Evolutionary conservation across 2,329 filamentous ascomycete genomes (phyloP).

Genomic region (Camillea tinctor): DNA sequence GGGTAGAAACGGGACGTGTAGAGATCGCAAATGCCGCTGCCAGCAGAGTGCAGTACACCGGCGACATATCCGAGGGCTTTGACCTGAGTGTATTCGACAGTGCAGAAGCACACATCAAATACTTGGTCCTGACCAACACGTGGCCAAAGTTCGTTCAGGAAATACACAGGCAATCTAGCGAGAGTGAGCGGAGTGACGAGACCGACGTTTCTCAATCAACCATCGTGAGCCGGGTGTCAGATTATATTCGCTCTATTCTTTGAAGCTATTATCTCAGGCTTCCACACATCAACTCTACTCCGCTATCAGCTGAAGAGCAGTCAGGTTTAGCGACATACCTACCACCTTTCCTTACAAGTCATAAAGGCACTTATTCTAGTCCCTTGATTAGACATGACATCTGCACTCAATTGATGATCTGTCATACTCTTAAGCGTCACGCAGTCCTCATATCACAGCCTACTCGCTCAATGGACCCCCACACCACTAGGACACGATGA

Average conservation of each 20-base stretch:
- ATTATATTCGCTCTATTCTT: slow-evolving; percentile 9
- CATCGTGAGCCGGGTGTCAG: slow-evolving; percentile 18
- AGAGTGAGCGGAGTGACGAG: slow-evolving; percentile 19
- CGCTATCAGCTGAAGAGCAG: too few relatives aligned
- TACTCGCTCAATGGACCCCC: too few relatives aligned
- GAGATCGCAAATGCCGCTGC: slow-evolving; percentile 14
- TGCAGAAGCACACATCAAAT: slow-evolving; percentile 61
- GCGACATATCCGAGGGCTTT: slow-evolving; percentile 49
- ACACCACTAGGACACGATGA: not conserved
- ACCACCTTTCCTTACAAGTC: not conserved
- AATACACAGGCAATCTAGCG: slow-evolving; percentile 19
- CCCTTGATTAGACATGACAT: too few relatives aligned
- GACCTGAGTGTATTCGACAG: slow-evolving; percentile 54
- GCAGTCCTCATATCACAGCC: too few relatives aligned
- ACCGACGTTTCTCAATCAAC: slow-evolving; percentile 16
- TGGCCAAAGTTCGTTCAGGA: slow-evolving; percentile 59
- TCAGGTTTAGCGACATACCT: too few relatives aligned
- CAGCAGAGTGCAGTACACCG: slow-evolving; percentile 25
- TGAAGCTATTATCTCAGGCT: not conserved
- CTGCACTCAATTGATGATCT: not conserved
- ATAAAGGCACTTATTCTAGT: not conserved
- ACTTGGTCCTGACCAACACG: slow-evolving; percentile 66
- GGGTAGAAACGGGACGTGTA: slow-evolving; percentile 4
- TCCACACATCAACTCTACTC: not conserved
- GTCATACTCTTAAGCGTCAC: not conserved